Conservation (phyloP, 495 filamentous ascomycete species). For the Astrocystis sublimbata region DNA sequence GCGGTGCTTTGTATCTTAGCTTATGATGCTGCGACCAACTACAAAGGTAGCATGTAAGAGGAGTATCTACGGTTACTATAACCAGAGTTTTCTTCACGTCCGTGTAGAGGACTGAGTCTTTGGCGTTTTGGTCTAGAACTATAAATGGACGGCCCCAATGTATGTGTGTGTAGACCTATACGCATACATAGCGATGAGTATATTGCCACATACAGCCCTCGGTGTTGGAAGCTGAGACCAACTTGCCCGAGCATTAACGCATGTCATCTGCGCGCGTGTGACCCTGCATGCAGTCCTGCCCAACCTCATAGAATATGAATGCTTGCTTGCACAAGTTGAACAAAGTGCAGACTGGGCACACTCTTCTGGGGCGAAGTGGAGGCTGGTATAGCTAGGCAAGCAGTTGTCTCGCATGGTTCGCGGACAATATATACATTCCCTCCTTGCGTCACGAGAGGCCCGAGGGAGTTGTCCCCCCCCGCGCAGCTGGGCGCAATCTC, state of each 20-base stretch:
- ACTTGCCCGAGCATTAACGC: not conserved
- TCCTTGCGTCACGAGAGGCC: not conserved
- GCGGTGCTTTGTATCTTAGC: not conserved
- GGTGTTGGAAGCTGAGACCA: no score
- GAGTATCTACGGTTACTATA: no score
- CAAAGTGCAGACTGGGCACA: not conserved
- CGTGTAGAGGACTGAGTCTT: not conserved
- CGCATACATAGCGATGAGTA: not conserved
- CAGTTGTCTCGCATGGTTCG: constrained; percentile 1
- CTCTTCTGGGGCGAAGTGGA: not conserved
- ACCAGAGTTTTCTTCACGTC: not conserved
- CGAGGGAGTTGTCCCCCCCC: not conserved
- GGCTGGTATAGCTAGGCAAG: not conserved
- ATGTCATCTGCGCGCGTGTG: not conserved
- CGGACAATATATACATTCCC: not conserved
- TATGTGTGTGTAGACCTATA: not conserved
- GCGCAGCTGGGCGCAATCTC: not conserved
- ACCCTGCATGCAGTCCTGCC: constrained; percentile 11
- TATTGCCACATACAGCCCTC: no score
- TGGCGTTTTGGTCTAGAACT: not conserved
- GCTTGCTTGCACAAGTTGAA: not conserved
- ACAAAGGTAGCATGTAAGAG: no score
- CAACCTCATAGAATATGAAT: not conserved
- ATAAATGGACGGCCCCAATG: not conserved
- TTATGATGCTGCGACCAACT: not conserved